phyloP scores from a whole-genome alignment of 768 basidiomycete species.

The Kwoniella shandongensis region DNA sequence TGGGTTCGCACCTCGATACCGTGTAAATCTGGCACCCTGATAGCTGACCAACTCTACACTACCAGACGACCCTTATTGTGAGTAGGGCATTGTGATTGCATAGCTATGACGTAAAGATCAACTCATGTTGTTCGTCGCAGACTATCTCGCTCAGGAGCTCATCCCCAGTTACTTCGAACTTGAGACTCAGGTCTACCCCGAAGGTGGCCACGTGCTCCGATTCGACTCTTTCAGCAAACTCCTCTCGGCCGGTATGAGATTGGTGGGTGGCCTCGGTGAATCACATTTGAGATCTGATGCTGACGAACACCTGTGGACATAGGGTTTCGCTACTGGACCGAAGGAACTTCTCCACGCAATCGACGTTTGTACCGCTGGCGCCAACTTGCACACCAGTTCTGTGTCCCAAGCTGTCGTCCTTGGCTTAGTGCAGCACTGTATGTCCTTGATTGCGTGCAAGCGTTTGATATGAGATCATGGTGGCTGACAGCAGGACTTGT shows the following conservation, averaged over 20 bases:
- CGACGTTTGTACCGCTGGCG: conserved; percentile 59
- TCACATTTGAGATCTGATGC: background rate
- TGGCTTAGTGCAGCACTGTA: conserved; percentile 40
- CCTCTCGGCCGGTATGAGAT: conserved; percentile 53
- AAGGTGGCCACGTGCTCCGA: conserved; percentile 75
- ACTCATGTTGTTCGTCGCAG: conserved; percentile 6
- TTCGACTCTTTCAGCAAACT: conserved; percentile 91
- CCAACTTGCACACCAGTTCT: conserved; percentile 55
- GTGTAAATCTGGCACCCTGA: too few relatives aligned
- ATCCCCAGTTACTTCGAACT: conserved; percentile 79
- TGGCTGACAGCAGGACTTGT: background rate
- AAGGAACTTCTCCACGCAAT: conserved; percentile 66
- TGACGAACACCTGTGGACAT: background rate
- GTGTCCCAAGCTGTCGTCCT: conserved; percentile 48
- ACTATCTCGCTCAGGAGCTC: conserved; percentile 51
- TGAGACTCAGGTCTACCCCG: conserved; percentile 64
- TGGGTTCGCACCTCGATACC: conserved; percentile 46
- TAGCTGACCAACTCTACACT: conserved; percentile 12
- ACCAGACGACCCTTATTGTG: conserved; percentile 68
- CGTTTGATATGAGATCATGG: background rate
- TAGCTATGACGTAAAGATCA: conserved; percentile 6
- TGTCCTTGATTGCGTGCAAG: conserved; percentile 3
- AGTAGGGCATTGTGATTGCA: background rate
- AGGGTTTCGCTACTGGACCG: conserved; percentile 81
- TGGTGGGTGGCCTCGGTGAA: conserved; percentile 22